Evolutionary conservation across 352 stramenopile species (phyloP).

Genomic region (Phytophthora gonapodyides): DNA sequence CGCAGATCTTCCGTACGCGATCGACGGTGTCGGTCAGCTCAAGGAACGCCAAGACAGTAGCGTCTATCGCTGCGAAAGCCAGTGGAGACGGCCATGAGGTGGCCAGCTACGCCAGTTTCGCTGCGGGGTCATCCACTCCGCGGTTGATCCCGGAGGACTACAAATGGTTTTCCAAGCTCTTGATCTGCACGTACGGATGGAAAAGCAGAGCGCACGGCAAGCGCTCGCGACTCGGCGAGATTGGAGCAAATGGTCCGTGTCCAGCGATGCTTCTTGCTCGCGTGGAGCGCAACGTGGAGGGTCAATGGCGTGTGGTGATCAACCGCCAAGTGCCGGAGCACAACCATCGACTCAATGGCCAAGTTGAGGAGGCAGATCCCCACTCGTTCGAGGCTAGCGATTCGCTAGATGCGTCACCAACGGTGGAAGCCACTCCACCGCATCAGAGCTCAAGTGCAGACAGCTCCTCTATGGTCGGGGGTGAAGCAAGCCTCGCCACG

Average conservation of each 20-base stretch:
- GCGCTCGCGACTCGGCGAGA: constrained; percentile 10
- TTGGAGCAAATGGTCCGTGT: constrained; percentile 37
- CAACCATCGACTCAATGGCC: constrained; percentile 49
- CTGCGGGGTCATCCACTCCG: constrained; percentile 18
- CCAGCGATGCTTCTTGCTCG: constrained; percentile 73
- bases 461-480: constrained; percentile 14
- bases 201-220: constrained; percentile 68
- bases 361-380: constrained; percentile 24
- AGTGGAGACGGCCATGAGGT: constrained; percentile 30
- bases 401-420: constrained; percentile 5
- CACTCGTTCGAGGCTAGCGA: constrained; percentile 10
- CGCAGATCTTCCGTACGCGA: constrained; percentile 73
- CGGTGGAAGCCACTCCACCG: constrained; percentile 5
- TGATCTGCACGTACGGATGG: constrained; percentile 80
- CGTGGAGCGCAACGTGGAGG: constrained; percentile 64
- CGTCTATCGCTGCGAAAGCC: constrained; percentile 27
- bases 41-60: constrained; percentile 60
- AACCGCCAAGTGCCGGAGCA: constrained; percentile 70
- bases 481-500: constrained; percentile 12
- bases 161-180: constrained; percentile 80
- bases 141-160: constrained; percentile 56
- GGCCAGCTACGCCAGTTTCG: constrained; percentile 45
- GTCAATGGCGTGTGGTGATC: constrained; percentile 69
- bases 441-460: constrained; percentile 11
- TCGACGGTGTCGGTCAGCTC: constrained; percentile 65